Evolutionary conservation across 345 rosid species (phyloP).

Genomic region (Acer campestre): DNA sequence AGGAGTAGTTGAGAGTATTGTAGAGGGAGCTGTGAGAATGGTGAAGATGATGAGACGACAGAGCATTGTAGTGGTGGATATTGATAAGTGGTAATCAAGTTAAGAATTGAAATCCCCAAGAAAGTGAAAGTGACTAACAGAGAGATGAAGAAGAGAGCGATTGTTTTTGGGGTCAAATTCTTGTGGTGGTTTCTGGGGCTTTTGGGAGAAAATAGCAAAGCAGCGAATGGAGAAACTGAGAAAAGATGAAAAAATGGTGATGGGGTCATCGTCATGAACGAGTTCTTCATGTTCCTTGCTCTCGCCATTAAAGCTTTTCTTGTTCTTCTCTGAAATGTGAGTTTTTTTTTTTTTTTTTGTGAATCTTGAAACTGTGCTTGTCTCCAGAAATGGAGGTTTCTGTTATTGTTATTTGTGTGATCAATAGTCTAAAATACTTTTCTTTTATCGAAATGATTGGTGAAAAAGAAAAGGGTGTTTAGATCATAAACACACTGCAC

Average conservation of each 20-base stretch:
- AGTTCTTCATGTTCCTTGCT: slow-evolving; percentile 52
- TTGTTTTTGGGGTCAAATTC: slow-evolving; percentile 27
- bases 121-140: slow-evolving; percentile 50
- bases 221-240: slow-evolving; percentile 33
- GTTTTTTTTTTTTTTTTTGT: not conserved
- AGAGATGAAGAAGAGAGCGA: slow-evolving; percentile 40
- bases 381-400: not conserved
- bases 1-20: slow-evolving; percentile 25
- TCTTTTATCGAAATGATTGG: not conserved
- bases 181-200: slow-evolving; percentile 46
- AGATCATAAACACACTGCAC: not conserved
- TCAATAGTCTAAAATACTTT: not conserved
- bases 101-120: slow-evolving; percentile 47
- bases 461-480: not conserved
- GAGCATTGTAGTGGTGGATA: slow-evolving; percentile 38
- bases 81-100: slow-evolving; percentile 28
- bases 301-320: slow-evolving; percentile 50
- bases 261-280: slow-evolving; percentile 36
- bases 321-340: not conserved
- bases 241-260: slow-evolving; percentile 43
- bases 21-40: slow-evolving; percentile 28
- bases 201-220: slow-evolving; percentile 47
- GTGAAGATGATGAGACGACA: slow-evolving; percentile 38
- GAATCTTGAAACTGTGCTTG: not conserved
- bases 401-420: not conserved